Base-by-base conservation (phyloP, 371 early-diverging fungal species). In the Entomophthora muscae region DNA sequence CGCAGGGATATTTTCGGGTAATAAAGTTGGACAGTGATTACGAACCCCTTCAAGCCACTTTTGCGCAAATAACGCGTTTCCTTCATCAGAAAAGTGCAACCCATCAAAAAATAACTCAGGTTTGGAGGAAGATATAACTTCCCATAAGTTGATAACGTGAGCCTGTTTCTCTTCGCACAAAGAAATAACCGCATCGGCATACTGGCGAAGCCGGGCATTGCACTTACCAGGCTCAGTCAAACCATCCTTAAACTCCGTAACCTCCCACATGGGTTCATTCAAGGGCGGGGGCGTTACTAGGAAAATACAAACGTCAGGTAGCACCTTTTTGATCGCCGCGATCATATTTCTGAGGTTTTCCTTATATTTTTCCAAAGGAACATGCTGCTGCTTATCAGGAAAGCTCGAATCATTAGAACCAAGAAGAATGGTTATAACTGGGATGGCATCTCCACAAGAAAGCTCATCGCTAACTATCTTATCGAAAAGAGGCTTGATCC, bases 361-460 rank as follows among this genome's bases (percentile, higher is more conserved):
- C 23, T 69, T 72, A 68, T 78, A 93, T 17, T 76, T 71, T 0
- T 70, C 73, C 23, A 91, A 52, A 0, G 86, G 77, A 0, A 91
- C 88, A 64, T 83, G 83, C 33, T 86, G 87, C 3, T 63, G 52
- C 0, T 74, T 66, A 26, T 69, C 69, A 17, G 73, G 70, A 5
- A 79, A 56, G 2, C 80, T 75, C 0, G 88, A 81, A 67, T 93
- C 93, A 70, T 93, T 93, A 53, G 91, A 83, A 3, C 93, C 93
- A 52, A 88, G 77, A 56, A 89, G 83, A 13, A 93, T 75, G 23
- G 82, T 83, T 60, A 88, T 68, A 29, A 92, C 72, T 10, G 67
- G 69, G 53, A 86, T 70, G 10, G 75, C 26, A 70, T 69, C 51
- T 23, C 27, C 26, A 10, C 27, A 17, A 53, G 30, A 32, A 77